These are phyloP conservation scores for Cryptococcus wingfieldii DNA, from an alignment of 1,284 basidiomycete genomes.

Conservation along the genomic window DNA sequence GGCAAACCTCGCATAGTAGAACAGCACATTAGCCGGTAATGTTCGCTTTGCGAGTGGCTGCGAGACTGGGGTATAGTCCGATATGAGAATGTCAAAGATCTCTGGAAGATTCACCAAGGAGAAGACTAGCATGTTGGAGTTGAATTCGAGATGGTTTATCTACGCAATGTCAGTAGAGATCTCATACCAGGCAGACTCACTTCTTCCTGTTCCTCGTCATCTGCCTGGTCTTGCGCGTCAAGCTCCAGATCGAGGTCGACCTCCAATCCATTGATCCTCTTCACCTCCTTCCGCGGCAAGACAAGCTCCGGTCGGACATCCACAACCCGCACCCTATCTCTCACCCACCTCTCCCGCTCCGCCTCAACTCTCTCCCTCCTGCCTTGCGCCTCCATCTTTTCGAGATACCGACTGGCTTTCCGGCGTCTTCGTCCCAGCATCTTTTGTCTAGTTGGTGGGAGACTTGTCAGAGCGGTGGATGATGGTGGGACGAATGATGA, in stretches of 20 bases:
- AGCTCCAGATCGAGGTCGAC: conserved; percentile 13
- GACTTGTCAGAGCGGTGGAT: background rate
- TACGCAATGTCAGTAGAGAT: background rate
- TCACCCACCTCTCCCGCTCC: conserved; percentile 57
- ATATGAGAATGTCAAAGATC: conserved; percentile 76
- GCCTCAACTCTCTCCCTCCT: conserved; percentile 53
- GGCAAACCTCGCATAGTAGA: conserved; percentile 81
- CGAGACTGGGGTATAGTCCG: conserved; percentile 57
- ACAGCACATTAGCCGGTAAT: conserved; percentile 76
- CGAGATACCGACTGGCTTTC: conserved; percentile 61
- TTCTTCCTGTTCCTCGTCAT: conserved; percentile 41
- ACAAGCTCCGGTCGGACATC: conserved; percentile 32
- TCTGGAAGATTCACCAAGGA: conserved; percentile 68
- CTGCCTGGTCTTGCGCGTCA: conserved; percentile 15
- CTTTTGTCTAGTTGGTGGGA: conserved; percentile 20
- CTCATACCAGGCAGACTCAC: conserved; percentile 1
- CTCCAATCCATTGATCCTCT: conserved; percentile 16
- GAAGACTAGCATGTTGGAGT: conserved; percentile 70
- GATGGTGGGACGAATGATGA: conserved; percentile 3
- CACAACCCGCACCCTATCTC: conserved; percentile 47
- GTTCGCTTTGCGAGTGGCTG: conserved; percentile 58
- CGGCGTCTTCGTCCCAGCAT: conserved; percentile 53
- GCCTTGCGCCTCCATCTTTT: conserved; percentile 55
- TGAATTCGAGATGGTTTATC: conserved; percentile 3
- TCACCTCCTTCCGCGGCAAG: conserved; percentile 1